A percentile compares a stretch with the other conserved stretches of the same genome.
phyloP scores from a whole-genome alignment of 1,284 basidiomycete genomes.

The Marasmius fiardii region DNA sequence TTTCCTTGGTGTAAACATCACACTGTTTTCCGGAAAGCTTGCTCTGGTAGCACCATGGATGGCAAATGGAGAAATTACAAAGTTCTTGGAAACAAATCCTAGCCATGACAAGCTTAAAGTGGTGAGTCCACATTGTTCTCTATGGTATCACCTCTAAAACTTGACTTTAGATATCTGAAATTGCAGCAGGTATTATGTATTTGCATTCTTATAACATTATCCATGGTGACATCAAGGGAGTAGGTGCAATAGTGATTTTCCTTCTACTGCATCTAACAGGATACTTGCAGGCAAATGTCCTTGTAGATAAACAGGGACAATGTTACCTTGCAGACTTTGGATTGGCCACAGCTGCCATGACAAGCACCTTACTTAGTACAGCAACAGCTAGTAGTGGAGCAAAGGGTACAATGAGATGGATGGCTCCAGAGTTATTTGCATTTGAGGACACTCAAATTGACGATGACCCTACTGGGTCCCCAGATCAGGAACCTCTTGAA shows the following conservation, averaged over 20 bases:
- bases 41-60: slow-evolving; percentile 15
- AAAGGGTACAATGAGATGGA: neutral
- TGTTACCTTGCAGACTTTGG: neutral
- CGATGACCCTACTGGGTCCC: no score
- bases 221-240: neutral
- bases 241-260: neutral
- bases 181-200: neutral
- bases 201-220: neutral
- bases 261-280: no score
- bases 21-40: slow-evolving; percentile 4
- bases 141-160: no score
- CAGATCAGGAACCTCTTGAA: no score
- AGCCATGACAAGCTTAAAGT: slow-evolving; percentile 2
- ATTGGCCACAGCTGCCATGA: neutral
- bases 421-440: neutral
- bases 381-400: neutral
- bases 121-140: neutral
- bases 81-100: slow-evolving; percentile 9
- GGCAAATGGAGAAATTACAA: slow-evolving; percentile 10
- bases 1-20: slow-evolving; percentile 10
- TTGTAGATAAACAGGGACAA: neutral
- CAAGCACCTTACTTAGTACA: no score
- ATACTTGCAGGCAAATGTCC: no score
- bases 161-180: neutral
- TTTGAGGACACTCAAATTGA: neutral